Percentiles rank a stretch among this genome's conserved stretches.
Evolutionary conservation across 2,329 filamentous ascomycete species (phyloP).

Genomic region (Geosmithia putterillii): DNA sequence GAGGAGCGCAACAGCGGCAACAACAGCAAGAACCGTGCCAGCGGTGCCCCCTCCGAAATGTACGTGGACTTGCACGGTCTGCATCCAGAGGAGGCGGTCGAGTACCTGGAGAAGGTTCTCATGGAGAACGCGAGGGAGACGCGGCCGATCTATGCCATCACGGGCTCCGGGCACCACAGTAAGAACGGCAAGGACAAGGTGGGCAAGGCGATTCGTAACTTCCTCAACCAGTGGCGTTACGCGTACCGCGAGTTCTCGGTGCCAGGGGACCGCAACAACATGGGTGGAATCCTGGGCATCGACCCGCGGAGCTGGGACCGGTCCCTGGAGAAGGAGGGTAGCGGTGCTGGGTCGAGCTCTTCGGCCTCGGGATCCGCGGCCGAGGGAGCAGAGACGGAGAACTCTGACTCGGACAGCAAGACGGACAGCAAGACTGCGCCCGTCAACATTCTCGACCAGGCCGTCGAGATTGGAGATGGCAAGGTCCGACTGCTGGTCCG

Average conservation of each 20-base stretch:
- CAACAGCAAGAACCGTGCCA: slow-evolving; percentile 19
- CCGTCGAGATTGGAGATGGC: slow-evolving; percentile 55
- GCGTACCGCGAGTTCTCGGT: slow-evolving; percentile 94
- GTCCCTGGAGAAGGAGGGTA: slow-evolving; percentile 35
- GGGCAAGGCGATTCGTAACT: slow-evolving; percentile 81
- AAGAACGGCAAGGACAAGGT: slow-evolving; percentile 99
- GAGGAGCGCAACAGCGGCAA: slow-evolving; percentile 62
- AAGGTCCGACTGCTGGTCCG: slow-evolving; percentile 54
- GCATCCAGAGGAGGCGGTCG: slow-evolving; percentile 94
- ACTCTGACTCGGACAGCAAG: slow-evolving; percentile 15
- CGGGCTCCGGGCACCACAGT: slow-evolving; percentile 90
- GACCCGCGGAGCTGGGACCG: slow-evolving; percentile 58
- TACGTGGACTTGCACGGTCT: slow-evolving; percentile 96
- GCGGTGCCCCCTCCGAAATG: slow-evolving; percentile 51
- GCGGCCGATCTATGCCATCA: slow-evolving; percentile 85
- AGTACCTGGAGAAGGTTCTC: slow-evolving; percentile 81
- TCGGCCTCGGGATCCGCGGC: background rate
- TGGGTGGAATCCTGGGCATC: slow-evolving; percentile 64
- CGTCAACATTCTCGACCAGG: slow-evolving; percentile 49
- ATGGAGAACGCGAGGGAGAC: slow-evolving; percentile 65
- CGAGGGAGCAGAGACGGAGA: slow-evolving; percentile 18
- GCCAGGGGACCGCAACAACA: slow-evolving; percentile 74
- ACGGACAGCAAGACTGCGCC: slow-evolving; percentile 18
- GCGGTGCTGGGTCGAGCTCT: no score
- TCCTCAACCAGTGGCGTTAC: slow-evolving; percentile 92